These are phyloP conservation scores for Ustilago shanxiensis DNA, from an alignment of 1,284 basidiomycete genomes.

Conservation along the genomic window DNA sequence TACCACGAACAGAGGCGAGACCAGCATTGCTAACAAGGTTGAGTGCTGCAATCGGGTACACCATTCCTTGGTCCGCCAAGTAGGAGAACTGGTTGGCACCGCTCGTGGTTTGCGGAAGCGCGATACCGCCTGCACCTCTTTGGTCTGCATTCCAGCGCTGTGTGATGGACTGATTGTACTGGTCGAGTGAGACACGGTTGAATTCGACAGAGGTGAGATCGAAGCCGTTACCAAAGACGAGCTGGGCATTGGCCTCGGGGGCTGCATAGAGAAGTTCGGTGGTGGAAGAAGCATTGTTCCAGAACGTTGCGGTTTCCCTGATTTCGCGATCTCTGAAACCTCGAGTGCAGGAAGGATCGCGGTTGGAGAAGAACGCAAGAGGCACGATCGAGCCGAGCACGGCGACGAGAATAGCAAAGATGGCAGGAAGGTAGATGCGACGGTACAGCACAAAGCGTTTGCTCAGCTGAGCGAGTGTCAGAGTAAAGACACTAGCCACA, in stretches of 20 bases:
- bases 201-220: slow-evolving; percentile 20
- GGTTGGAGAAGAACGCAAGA: slow-evolving; percentile 76
- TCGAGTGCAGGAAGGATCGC: slow-evolving; percentile 73
- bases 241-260: slow-evolving; percentile 26
- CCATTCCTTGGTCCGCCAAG: slow-evolving; percentile 24
- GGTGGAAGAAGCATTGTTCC: slow-evolving; percentile 17
- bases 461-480: slow-evolving; percentile 79
- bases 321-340: slow-evolving; percentile 68
- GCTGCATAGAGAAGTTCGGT: slow-evolving; percentile 36
- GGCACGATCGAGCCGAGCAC: slow-evolving; percentile 78
- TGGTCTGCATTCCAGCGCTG: slow-evolving; percentile 14
- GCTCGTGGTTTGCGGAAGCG: slow-evolving; percentile 12
- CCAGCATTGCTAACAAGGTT: slow-evolving; percentile 47
- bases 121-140: slow-evolving; percentile 26
- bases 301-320: slow-evolving; percentile 26
- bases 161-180: slow-evolving; percentile 20
- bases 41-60: slow-evolving; percentile 26
- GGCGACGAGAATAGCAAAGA: slow-evolving; percentile 77
- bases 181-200: slow-evolving; percentile 23
- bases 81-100: slow-evolving; percentile 29
- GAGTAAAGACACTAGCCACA: slow-evolving; percentile 74
- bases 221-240: slow-evolving; percentile 27
- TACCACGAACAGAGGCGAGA: slow-evolving; percentile 18
- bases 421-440: slow-evolving; percentile 78
- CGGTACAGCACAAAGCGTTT: slow-evolving; percentile 79